These are phyloP conservation scores for Cladophialophora chaetospira DNA, from an alignment of 2,329 filamentous ascomycete genomes.

Conservation along the genomic window DNA sequence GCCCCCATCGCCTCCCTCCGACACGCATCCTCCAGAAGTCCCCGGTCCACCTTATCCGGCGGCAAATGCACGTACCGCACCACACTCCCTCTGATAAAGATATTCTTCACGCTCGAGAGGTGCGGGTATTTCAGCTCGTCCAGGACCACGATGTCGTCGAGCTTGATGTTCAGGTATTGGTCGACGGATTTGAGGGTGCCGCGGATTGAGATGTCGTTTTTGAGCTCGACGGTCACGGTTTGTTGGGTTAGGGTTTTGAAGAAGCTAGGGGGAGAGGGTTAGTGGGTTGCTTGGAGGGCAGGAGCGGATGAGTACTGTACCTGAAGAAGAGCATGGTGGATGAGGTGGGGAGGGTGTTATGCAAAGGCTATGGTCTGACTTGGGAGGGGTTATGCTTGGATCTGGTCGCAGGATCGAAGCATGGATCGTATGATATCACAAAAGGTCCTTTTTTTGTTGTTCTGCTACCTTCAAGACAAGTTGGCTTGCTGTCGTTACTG, in stretches of 20 bases:
- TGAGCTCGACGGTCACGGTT: slow-evolving; percentile 96
- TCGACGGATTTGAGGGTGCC: slow-evolving; percentile 96
- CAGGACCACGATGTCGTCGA: slow-evolving; percentile 90
- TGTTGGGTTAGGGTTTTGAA: slow-evolving; percentile 99
- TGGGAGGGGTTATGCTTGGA: too few species aligned
- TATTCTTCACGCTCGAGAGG: slow-evolving; percentile 86
- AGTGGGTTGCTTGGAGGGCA: not conserved
- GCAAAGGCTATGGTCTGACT: too few species aligned
- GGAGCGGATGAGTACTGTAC: slow-evolving; percentile 1
- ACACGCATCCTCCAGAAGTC: slow-evolving; percentile 86
- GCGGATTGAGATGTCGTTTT: slow-evolving; percentile 97
- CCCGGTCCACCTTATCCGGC: slow-evolving; percentile 77
- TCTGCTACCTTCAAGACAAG: too few species aligned
- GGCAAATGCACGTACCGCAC: slow-evolving; percentile 91
- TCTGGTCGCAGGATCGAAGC: too few species aligned
- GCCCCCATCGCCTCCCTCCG: slow-evolving; percentile 65
- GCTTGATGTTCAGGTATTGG: slow-evolving; percentile 98
- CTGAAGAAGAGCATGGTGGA: slow-evolving; percentile 28
- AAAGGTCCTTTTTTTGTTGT: too few species aligned
- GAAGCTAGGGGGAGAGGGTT: slow-evolving; percentile 54
- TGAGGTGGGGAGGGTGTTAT: not conserved
- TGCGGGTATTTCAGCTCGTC: slow-evolving; percentile 96
- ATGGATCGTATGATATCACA: too few species aligned
- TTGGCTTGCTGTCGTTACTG: too few species aligned
- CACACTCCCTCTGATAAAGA: slow-evolving; percentile 91